Base-by-base conservation (phyloP, 192 early-diverging fungal genomes). In the Mortierella antarctica region DNA sequence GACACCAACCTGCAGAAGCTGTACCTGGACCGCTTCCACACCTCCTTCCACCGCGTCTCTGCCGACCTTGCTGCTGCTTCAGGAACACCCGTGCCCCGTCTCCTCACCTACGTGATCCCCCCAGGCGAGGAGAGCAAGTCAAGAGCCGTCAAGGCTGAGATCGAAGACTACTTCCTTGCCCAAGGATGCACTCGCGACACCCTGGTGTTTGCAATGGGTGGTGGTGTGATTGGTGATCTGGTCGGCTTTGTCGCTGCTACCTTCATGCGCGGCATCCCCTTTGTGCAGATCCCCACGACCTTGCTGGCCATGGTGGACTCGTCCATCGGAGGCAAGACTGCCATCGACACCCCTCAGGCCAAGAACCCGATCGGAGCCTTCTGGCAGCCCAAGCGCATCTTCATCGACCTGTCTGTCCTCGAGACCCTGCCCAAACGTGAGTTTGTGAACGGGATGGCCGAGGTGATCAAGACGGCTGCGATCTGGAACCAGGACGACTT, bases 301-400 rank as follows among this genome's bases (percentile, higher is more conserved):
- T 84, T 99, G 21, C 87, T 97, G 73, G 95, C 97, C 7, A 98
- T 99, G 97, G 96, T 98, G 6, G 97, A 99, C 83, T 98, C 96
- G 13, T 97, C 96, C 15, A 94, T 99, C 63, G 96, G 96, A 59
- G 98, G 98, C 20, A 98, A 98, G 86, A 97, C 96, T 5, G 96
- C 96, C 0, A 90, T 99, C n/a, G 98, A 98, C 84, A 95, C 94
- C 7, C 96, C 97, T 6, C 88, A 91, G 58, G 98, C 96, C 45
- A 99, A 99, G 87, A 97, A 98, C 84, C 85, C 98, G 20, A 91
- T 98, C 66, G 96, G 98, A 14, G 92, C 96, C 17, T 98, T 99
- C 89, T 97, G 96, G 90, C 97, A 99, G 82, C 98, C 98, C 7
- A 84, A 90, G 76, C 91, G 93, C 39, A 96, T 96, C 49, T 99